These are phyloP conservation scores for Pseudonectria foliicola DNA, from an alignment of 2,329 filamentous ascomycete genomes.

Conservation along the genomic window DNA sequence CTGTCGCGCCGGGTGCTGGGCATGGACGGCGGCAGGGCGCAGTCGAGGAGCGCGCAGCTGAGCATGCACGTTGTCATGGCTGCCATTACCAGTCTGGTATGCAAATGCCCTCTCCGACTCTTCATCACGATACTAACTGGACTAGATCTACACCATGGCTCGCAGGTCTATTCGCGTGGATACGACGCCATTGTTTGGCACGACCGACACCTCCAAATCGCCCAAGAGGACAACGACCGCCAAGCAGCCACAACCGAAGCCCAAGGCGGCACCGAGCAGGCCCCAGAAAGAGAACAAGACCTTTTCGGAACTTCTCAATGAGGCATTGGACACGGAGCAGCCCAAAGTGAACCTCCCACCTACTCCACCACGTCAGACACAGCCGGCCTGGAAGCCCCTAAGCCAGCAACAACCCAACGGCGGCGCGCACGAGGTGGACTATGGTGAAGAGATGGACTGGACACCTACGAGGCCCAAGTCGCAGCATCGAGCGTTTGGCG, in stretches of 20 bases:
- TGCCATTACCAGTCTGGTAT: constrained; percentile 46
- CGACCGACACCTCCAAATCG: constrained; percentile 15
- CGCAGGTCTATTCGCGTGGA: constrained; percentile 46
- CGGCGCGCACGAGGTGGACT: constrained; percentile 19
- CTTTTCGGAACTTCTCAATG: constrained; percentile 34
- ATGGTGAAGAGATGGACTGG: constrained; percentile 67
- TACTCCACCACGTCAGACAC: constrained; percentile 7
- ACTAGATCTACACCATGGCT: constrained; percentile 39
- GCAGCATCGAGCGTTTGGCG: constrained; percentile 46
- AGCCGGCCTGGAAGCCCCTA: constrained; percentile 13
- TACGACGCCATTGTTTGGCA: constrained; percentile 45
- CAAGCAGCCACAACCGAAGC: constrained; percentile 17
- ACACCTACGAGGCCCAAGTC: constrained; percentile 49
- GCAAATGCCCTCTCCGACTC: constrained; percentile 15
- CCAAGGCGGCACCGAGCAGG: constrained; percentile 11
- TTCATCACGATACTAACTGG: constrained; percentile 14
- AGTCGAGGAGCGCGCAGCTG: constrained; percentile 35
- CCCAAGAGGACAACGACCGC: constrained; percentile 12
- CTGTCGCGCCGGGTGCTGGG: constrained; percentile 38
- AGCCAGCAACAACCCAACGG: constrained; percentile 7
- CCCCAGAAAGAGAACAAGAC: constrained; percentile 30
- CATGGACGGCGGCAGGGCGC: constrained; percentile 30
- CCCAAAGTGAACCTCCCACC: constrained; percentile 2
- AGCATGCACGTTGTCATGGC: constrained; percentile 50
- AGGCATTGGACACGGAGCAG: constrained; percentile 23